A percentile compares a stretch with the other conserved stretches of the same genome.
These are phyloP conservation scores for Tilletia caries DNA, from an alignment of 1,284 basidiomycete species.

Conservation along the genomic window DNA sequence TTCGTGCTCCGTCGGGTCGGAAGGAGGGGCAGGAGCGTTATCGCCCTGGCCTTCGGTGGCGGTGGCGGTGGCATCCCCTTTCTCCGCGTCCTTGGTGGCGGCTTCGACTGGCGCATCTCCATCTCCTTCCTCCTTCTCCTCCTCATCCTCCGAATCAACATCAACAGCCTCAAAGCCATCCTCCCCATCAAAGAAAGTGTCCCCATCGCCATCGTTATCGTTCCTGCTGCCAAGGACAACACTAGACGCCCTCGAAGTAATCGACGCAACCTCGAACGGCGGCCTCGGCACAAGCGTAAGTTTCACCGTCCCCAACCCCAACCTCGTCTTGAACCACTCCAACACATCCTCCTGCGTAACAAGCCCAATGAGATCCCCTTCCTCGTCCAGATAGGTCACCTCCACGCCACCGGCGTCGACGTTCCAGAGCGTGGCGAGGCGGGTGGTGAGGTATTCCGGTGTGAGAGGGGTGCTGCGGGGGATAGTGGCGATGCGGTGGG, in stretches of 20 bases:
- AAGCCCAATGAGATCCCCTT: background rate
- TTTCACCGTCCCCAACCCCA: background rate
- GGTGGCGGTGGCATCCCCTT: no score
- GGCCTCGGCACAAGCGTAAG: background rate
- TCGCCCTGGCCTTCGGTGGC: no score
- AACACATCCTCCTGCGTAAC: background rate
- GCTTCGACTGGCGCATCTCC: no score
- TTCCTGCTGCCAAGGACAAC: no score
- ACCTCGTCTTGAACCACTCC: background rate
- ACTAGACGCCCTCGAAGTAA: no score
- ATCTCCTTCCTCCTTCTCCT: background rate
- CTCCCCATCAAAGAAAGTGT: background rate
- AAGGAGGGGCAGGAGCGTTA: no score
- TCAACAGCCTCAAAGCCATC: slow-evolving; percentile 7
- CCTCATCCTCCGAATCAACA: background rate
- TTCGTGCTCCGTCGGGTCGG: no score
- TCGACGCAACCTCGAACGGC: background rate
- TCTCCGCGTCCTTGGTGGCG: no score
- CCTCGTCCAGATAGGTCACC: background rate
- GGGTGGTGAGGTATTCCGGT: background rate
- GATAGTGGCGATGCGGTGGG: slow-evolving; percentile 5
- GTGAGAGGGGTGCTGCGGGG: background rate
- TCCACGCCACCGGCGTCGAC: background rate
- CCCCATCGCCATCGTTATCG: background rate
- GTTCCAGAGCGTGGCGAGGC: slow-evolving; percentile 3